A percentile compares a stretch with the other conserved stretches of the same genome.
Conservation (phyloP, 2,329 filamentous ascomycete genomes). For the Pseudogymnoascus sp. region DNA sequence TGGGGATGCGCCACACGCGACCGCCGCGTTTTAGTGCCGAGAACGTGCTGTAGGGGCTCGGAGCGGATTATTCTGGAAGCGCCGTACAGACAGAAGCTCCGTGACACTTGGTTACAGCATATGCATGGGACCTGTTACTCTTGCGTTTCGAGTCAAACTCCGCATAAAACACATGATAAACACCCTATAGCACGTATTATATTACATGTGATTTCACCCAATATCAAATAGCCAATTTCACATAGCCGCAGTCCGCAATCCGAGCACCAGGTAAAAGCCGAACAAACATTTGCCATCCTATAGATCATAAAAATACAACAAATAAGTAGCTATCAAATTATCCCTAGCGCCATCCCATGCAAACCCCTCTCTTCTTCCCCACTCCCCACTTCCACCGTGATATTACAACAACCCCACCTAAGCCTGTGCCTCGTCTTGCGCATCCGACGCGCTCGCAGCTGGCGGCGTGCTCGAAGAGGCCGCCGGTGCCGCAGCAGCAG, state of each 20-base stretch:
- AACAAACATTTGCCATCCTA: not conserved
- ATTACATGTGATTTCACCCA: constrained; percentile 2
- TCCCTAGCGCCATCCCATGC: not conserved
- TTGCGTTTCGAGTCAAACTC: not conserved
- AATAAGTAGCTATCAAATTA: not conserved
- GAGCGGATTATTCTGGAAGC: not conserved
- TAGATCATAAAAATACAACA: not conserved
- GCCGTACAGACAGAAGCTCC: not conserved
- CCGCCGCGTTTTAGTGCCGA: not conserved
- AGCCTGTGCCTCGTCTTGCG: not conserved
- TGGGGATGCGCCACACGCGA: not conserved
- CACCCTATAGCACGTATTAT: not conserved
- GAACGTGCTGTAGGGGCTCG: not conserved
- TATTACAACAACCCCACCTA: not conserved
- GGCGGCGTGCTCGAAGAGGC: not conserved
- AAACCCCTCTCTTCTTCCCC: not conserved
- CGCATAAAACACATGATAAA: not conserved
- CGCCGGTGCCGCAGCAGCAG: constrained; percentile 4
- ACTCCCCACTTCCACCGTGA: not conserved
- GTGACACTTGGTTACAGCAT: not conserved
- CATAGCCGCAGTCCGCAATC: not conserved
- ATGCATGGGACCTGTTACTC: not conserved
- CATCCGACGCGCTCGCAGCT: not conserved
- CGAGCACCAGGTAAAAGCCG: not conserved
- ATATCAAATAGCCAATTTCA: not conserved